Evolutionary conservation across 2,329 filamentous ascomycete genomes (phyloP).

Genomic region (Paraphaeosphaeria minitans): DNA sequence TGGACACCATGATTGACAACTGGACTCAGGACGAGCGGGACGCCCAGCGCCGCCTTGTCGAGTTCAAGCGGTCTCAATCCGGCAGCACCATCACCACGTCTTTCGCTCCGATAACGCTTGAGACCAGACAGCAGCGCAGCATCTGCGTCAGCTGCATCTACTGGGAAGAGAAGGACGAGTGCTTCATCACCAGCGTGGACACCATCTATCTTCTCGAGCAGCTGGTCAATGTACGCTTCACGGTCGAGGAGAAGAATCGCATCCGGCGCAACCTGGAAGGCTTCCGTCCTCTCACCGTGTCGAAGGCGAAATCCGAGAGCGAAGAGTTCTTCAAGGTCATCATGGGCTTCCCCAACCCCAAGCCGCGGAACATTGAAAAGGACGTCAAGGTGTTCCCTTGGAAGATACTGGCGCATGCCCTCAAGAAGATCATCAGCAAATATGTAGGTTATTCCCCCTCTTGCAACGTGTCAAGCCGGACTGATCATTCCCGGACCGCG

Average conservation of each 20-base stretch:
- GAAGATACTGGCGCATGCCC: constrained; percentile 82
- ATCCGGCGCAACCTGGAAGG: constrained; percentile 95
- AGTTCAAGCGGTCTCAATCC: constrained; percentile 81
- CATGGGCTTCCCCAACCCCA: constrained; percentile 94
- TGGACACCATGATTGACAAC: constrained; percentile 79
- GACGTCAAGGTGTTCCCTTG: constrained; percentile 98
- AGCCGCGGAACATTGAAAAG: constrained; percentile 97
- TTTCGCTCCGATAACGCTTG: constrained; percentile 78
- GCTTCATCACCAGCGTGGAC: constrained; percentile 94
- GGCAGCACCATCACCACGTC: constrained; percentile 81
- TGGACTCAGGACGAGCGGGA: constrained; percentile 85
- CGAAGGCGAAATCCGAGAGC: constrained; percentile 88
- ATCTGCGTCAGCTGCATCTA: constrained; percentile 97
- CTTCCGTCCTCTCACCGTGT: constrained; percentile 89
- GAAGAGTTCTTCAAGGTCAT: constrained; percentile 99
- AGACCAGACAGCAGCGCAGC: constrained; percentile 80
- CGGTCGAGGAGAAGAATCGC: constrained; percentile 97
- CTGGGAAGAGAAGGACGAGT: constrained; percentile 91
- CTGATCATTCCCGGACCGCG: constrained; percentile 60
- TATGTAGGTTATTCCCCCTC: constrained; percentile 66
- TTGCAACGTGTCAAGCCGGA: constrained; percentile 27
- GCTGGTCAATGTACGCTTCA: constrained; percentile 84
- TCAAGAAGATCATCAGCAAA: constrained; percentile 99
- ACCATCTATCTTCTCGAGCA: constrained; percentile 95
- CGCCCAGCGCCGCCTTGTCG: constrained; percentile 80